Conservation (phyloP, 371 early-diverging fungal species). For the Mucor mucedo region DNA sequence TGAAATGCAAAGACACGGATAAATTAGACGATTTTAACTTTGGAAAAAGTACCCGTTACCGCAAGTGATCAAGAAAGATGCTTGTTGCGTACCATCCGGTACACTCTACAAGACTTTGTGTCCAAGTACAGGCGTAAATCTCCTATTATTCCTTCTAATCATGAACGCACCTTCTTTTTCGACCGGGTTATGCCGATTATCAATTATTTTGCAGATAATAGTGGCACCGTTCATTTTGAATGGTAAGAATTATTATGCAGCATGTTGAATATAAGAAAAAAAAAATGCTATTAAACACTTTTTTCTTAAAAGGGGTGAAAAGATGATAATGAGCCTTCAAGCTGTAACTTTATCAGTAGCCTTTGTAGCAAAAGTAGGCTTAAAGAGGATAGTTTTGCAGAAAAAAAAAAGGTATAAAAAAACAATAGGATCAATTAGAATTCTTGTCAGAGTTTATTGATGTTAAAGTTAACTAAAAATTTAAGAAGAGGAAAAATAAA, state of each 20-base stretch:
- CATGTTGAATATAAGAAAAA: conserved; percentile 20
- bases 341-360: conserved; percentile 22
- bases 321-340: conserved; percentile 22
- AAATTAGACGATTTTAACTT: conserved; percentile 24
- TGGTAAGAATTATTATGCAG: conserved; percentile 17
- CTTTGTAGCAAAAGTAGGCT: too few species aligned
- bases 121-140: conserved; percentile 18
- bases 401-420: too few species aligned
- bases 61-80: conserved; percentile 23
- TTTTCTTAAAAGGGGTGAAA: conserved; percentile 21
- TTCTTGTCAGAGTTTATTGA: too few species aligned
- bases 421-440: too few species aligned
- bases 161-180: conserved; percentile 22
- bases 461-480: too few species aligned
- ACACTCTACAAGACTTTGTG: conserved; percentile 23
- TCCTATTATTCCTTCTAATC: conserved; percentile 21
- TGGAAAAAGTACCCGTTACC: conserved; percentile 18
- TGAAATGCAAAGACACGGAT: conserved; percentile 23
- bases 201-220: conserved; percentile 20
- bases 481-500: too few species aligned
- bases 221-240: conserved; percentile 16
- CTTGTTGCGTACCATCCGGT: conserved; percentile 17
- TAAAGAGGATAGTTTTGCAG: too few species aligned
- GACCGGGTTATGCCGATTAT: conserved; percentile 17
- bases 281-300: conserved; percentile 12